These are phyloP conservation scores for Pleurotus sapidus DNA, from an alignment of 768 basidiomycete genomes.

Conservation along the genomic window DNA sequence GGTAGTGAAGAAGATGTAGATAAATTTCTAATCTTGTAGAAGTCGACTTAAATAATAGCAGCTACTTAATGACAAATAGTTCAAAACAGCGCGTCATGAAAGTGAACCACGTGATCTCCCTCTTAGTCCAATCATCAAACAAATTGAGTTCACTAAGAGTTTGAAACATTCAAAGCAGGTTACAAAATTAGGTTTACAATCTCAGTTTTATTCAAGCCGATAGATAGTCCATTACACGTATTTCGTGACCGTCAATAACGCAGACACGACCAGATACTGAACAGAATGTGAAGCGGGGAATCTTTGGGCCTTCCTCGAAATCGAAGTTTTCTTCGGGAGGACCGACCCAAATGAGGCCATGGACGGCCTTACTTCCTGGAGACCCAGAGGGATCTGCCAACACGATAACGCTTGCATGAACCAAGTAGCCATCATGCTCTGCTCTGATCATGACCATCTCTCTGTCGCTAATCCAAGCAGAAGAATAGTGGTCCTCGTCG, in stretches of 20 bases:
- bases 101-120: no score
- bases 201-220: not conserved
- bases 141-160: no score
- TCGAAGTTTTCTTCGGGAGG: not conserved
- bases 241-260: constrained; percentile 1
- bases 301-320: not conserved
- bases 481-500: not conserved
- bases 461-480: constrained; percentile 1
- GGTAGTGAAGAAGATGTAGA: no score
- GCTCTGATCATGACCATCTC: constrained; percentile 2
- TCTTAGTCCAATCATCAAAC: no score
- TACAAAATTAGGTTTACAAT: not conserved
- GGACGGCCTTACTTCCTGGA: not conserved
- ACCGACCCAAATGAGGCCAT: not conserved
- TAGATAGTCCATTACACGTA: constrained; percentile 6
- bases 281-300: not conserved
- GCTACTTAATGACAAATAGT: no score
- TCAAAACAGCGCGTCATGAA: no score
- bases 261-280: not conserved
- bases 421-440: constrained; percentile 3
- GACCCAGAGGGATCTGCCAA: not conserved
- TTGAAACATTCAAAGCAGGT: not conserved
- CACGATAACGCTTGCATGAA: not conserved
- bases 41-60: no score
- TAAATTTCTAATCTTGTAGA: no score